Evolutionary conservation across 768 basidiomycete species (phyloP), one percentile per base, ranked within the genome.

Genomic region (Trametes cingulata): DNA sequence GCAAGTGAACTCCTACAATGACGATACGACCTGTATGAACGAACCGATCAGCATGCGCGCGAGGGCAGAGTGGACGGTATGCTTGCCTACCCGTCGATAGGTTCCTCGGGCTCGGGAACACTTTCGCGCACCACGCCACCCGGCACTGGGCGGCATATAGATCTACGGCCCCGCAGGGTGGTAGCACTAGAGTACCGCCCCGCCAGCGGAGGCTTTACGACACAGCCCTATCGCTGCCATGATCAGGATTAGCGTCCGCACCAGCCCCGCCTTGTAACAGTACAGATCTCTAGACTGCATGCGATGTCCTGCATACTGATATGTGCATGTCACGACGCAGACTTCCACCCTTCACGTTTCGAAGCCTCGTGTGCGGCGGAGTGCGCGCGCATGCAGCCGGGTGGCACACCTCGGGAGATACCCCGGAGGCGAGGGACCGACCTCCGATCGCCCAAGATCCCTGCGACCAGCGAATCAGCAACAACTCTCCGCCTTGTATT

Each of bases 361-460:
- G 33, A 51, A 51, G 49, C 49, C 49, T 51, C 49, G 36, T 51
- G 49, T 37, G 35, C 49, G 49, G 12, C 20, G 20, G 6, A n/a
- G 24, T 17, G 40, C 20, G 15, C 35, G 7, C 27, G 27, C 42
- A 36, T 47, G 29, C 29, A 56, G 24, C 46, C 45, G 55, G 36
- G 55, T 56, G 55, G 55, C 55, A 56, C 55, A 56, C n/a, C 37
- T 13, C 36, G 36, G 35, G 36, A 40, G 6, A n/a, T 36, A 40
- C 17, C 15, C 15, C 45, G 55, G 55, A 22, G 2, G 46, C 55
- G 37, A 22, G 6, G 55, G 24, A 8, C 55, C 55, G 55, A 24
- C 36, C 22, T 56, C 55, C 55, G 55, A 19, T 33, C 29, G 29
- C 29, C 29, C 29, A 20, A 0, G 42, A 22, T 19, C 22, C 27